phyloP scores from a whole-genome alignment of 2,329 filamentous ascomycete genomes.

The Blastomyces gilchristii region DNA sequence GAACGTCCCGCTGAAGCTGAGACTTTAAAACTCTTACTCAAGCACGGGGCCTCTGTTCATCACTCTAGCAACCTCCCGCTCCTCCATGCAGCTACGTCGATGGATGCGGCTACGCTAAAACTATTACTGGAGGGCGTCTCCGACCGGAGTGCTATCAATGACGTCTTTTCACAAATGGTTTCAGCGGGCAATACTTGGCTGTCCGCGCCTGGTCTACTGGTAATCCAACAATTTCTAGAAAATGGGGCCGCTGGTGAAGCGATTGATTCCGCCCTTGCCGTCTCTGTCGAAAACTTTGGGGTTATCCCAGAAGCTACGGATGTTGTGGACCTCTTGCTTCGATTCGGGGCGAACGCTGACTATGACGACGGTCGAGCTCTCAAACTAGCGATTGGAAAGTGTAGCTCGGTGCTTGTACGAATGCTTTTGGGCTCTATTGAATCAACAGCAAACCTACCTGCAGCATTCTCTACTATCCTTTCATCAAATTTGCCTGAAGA shows the following conservation, averaged over 20 bases:
- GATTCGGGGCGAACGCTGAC: constrained; percentile 40
- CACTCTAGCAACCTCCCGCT: constrained; percentile 47
- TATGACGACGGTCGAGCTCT: constrained; percentile 43
- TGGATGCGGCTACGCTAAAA: constrained; percentile 10
- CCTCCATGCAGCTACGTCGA: constrained; percentile 14
- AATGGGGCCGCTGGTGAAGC: constrained; percentile 24
- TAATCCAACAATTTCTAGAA: constrained; percentile 41
- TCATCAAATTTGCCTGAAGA: constrained; percentile 43
- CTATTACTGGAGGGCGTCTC: constrained; percentile 13
- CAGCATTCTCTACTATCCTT: constrained; percentile 49
- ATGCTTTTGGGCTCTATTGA: constrained; percentile 9
- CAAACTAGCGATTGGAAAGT: constrained; percentile 43
- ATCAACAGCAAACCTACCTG: constrained; percentile 38
- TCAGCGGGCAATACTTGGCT: constrained; percentile 29
- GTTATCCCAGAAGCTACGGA: constrained; percentile 27
- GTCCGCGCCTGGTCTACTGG: constrained; percentile 41
- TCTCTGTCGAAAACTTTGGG: constrained; percentile 38
- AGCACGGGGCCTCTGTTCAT: constrained; percentile 46
- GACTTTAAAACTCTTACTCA: constrained; percentile 43
- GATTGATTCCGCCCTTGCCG: constrained; percentile 38
- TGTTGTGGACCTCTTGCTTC: constrained; percentile 35
- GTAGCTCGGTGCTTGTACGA: constrained; percentile 35
- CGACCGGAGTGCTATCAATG: constrained; percentile 11
- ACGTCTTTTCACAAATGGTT: constrained; percentile 14
- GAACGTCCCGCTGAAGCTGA: constrained; percentile 14